Evolutionary conservation across 1,284 basidiomycete genomes (phyloP).

Genomic region (Coniferiporia sulphurascens): DNA sequence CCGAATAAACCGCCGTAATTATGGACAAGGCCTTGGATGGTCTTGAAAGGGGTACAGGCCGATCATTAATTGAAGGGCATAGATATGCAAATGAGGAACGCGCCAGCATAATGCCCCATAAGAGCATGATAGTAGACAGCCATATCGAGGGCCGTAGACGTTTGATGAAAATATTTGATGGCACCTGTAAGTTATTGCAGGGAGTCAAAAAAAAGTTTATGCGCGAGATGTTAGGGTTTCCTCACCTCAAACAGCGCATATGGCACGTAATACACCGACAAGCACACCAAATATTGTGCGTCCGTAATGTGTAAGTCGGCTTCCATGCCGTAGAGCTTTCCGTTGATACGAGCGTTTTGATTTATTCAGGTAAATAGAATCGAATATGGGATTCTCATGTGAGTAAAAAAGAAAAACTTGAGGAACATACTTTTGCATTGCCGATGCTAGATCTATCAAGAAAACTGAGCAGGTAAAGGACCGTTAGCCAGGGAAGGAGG

Average conservation of each 20-base stretch:
- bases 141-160: slow-evolving; percentile 60
- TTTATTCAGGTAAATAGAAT: background rate
- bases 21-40: slow-evolving; percentile 60
- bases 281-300: slow-evolving; percentile 56
- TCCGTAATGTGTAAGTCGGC: slow-evolving; percentile 51
- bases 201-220: background rate
- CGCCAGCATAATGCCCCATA: slow-evolving; percentile 73
- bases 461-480: slow-evolving; percentile 72
- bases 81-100: background rate
- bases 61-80: too few species aligned
- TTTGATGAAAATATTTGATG: slow-evolving; percentile 67
- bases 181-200: slow-evolving; percentile 36
- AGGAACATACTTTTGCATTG: slow-evolving; percentile 57
- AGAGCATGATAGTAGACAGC: slow-evolving; percentile 56
- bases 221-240: slow-evolving; percentile 23
- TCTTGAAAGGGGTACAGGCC: slow-evolving; percentile 33
- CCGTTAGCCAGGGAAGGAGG: slow-evolving; percentile 64
- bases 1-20: slow-evolving; percentile 61
- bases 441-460: slow-evolving; percentile 78
- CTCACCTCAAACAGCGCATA: slow-evolving; percentile 57
- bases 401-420: background rate
- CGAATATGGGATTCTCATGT: background rate
- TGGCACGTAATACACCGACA: slow-evolving; percentile 63
- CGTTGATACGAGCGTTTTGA: background rate
- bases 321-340: slow-evolving; percentile 53